Conservation (phyloP, 2,329 filamentous ascomycete genomes). For the Chaetoscypha palmicola region DNA sequence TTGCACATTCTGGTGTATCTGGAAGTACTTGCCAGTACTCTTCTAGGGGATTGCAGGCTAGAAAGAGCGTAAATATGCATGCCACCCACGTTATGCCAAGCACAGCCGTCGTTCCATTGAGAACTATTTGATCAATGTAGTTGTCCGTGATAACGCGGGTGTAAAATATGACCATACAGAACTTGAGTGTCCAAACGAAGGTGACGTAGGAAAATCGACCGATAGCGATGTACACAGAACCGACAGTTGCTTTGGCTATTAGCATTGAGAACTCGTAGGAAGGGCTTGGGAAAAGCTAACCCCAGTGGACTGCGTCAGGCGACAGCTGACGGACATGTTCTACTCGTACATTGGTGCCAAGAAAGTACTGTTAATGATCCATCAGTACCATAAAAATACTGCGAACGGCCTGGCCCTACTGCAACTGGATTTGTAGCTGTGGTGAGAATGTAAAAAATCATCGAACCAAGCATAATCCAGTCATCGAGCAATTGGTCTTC, state of each 20-base stretch:
- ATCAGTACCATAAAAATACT: too few relatives aligned
- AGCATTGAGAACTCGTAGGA: too few relatives aligned
- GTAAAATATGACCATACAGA: conserved; percentile 24
- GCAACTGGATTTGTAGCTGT: conserved; percentile 13
- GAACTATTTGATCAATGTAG: conserved; percentile 9
- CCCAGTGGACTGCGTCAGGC: conserved; percentile 2
- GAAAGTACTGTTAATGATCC: conserved; percentile 9
- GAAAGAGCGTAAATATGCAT: conserved; percentile 13
- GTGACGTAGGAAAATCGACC: conserved; percentile 16
- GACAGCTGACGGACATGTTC: conserved; percentile 5
- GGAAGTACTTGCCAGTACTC: conserved; percentile 19
- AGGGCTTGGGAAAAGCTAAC: background rate
- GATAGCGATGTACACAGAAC: conserved; percentile 16
- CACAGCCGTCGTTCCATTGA: conserved; percentile 9
- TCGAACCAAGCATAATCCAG: conserved; percentile 17
- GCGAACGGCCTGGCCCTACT: background rate
- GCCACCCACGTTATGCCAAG: conserved; percentile 16
- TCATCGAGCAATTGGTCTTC: conserved; percentile 19
- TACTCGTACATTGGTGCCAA: conserved; percentile 14
- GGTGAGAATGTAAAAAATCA: conserved; percentile 11
- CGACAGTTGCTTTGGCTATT: conserved; percentile 13
- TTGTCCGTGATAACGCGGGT: conserved; percentile 12
- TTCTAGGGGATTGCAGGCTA: conserved; percentile 16
- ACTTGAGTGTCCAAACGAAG: conserved; percentile 24
- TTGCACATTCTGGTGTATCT: conserved; percentile 15